These are phyloP conservation scores for Ceratocystis lukuohia DNA, from an alignment of 2,329 filamentous ascomycete genomes.

Conservation along the genomic window DNA sequence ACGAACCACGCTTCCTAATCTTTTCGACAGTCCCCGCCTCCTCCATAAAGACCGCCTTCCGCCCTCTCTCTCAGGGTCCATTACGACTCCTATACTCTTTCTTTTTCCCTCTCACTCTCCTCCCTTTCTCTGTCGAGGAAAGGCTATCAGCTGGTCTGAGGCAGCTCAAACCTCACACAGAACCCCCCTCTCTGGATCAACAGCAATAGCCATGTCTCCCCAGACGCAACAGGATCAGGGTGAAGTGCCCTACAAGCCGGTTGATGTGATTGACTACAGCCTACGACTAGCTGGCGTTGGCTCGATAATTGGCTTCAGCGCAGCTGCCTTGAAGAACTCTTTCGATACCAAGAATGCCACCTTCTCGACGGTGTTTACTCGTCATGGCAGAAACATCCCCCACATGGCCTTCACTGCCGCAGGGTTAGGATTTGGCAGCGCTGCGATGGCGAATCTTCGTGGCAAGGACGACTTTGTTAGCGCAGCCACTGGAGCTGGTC, in stretches of 20 bases:
- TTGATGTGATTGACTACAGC: slow-evolving; percentile 58
- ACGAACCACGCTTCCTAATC: slow-evolving; percentile 5
- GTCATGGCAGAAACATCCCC: slow-evolving; percentile 61
- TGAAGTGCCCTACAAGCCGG: slow-evolving; percentile 45
- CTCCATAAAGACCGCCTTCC: slow-evolving; percentile 8
- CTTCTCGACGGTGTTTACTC: slow-evolving; percentile 65
- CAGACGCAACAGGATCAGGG: background rate
- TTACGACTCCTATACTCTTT: background rate
- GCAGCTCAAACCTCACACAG: slow-evolving; percentile 7
- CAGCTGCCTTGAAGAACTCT: slow-evolving; percentile 75
- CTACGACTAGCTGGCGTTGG: slow-evolving; percentile 52
- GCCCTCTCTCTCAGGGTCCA: background rate
- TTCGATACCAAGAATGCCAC: slow-evolving; percentile 72
- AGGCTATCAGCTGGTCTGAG: slow-evolving; percentile 17
- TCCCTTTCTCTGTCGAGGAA: slow-evolving; percentile 15
- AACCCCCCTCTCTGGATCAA: background rate
- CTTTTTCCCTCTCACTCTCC: background rate
- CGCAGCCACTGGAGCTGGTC: slow-evolving; percentile 60
- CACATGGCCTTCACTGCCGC: slow-evolving; percentile 37
- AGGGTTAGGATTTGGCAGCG: slow-evolving; percentile 63
- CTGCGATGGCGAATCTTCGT: slow-evolving; percentile 69
- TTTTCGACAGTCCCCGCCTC: slow-evolving; percentile 4
- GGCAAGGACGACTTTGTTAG: slow-evolving; percentile 72
- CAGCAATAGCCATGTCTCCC: slow-evolving; percentile 16
- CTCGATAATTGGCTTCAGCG: slow-evolving; percentile 53